phyloP scores from a whole-genome alignment of 352 stramenopile genomes.

The Phytopythium boreale region DNA sequence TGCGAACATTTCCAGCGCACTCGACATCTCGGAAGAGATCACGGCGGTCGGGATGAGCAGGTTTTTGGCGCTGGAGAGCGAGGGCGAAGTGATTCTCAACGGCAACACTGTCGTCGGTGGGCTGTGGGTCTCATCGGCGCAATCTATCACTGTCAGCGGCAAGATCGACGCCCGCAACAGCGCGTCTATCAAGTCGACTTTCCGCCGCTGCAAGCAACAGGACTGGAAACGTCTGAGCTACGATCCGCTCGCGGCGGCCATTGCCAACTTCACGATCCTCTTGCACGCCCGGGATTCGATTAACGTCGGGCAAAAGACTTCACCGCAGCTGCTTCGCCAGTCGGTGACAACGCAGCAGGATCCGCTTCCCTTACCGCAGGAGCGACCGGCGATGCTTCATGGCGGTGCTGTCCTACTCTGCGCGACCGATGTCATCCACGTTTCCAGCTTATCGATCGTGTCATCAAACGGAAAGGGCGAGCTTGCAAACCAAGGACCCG shows the following conservation, averaged over 20 bases:
- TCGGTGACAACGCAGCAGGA: slow-evolving; percentile 23
- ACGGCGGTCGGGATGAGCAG: slow-evolving; percentile 14
- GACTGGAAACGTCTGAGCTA: slow-evolving; percentile 18
- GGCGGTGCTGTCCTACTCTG: slow-evolving; percentile 65
- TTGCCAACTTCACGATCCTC: slow-evolving; percentile 64
- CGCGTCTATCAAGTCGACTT: slow-evolving; percentile 40
- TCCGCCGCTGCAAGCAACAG: slow-evolving; percentile 49
- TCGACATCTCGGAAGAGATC: slow-evolving; percentile 2
- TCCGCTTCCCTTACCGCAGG: slow-evolving; percentile 7
- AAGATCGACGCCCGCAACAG: slow-evolving; percentile 38
- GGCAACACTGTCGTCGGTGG: slow-evolving; percentile 43
- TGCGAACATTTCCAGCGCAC: slow-evolving; percentile 38
- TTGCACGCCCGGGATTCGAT: slow-evolving; percentile 53
- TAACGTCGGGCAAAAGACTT: slow-evolving; percentile 27
- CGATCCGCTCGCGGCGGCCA: slow-evolving; percentile 5
- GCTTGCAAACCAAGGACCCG: slow-evolving; percentile 60
- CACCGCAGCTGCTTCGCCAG: slow-evolving; percentile 20
- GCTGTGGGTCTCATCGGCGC: slow-evolving; percentile 45
- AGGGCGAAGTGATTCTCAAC: slow-evolving; percentile 47
- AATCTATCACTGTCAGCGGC: slow-evolving; percentile 48
- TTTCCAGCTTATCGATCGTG: slow-evolving; percentile 39
- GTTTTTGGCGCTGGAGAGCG: slow-evolving; percentile 48
- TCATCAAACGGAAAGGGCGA: slow-evolving; percentile 61
- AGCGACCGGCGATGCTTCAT: slow-evolving; percentile 27
- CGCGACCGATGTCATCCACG: slow-evolving; percentile 40